A percentile compares a stretch with the other conserved stretches of the same genome.
phyloP scores from a whole-genome alignment of 768 basidiomycete species.

The Agaricus subrufescens region DNA sequence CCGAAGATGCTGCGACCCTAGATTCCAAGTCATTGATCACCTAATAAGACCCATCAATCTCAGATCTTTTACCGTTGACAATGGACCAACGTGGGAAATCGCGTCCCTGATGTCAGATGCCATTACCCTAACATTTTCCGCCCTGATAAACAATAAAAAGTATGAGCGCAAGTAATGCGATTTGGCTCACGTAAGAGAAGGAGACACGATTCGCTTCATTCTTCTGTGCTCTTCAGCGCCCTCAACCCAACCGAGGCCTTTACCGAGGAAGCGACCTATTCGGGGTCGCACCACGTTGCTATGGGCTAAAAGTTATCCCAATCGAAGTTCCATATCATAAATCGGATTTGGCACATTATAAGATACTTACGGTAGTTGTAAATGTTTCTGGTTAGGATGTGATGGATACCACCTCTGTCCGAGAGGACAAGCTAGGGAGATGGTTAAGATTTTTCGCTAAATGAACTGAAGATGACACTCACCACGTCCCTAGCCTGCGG shows the following conservation, averaged over 20 bases:
- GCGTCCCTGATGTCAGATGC: too few relatives aligned
- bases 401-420: neutral
- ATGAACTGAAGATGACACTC: neutral
- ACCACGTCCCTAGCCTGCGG: neutral
- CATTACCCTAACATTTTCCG: too few relatives aligned
- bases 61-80: too few relatives aligned
- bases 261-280: constrained; percentile 22
- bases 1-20: too few relatives aligned
- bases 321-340: neutral
- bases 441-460: neutral
- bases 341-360: neutral
- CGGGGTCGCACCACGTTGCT: constrained; percentile 19
- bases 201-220: constrained; percentile 10
- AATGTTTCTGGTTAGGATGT: neutral
- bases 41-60: too few relatives aligned
- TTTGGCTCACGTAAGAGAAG: constrained; percentile 12
- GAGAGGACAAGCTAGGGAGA: neutral
- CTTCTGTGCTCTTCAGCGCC: constrained; percentile 21
- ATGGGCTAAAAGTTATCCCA: constrained; percentile 8
- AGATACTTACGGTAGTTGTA: neutral
- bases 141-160: too few relatives aligned
- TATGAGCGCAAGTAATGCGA: neutral
- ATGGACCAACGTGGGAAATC: too few relatives aligned
- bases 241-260: constrained; percentile 23
- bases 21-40: too few relatives aligned